These are phyloP conservation scores for Marasmius oreades DNA, from an alignment of 1,284 basidiomycete species.

Conservation along the genomic window DNA sequence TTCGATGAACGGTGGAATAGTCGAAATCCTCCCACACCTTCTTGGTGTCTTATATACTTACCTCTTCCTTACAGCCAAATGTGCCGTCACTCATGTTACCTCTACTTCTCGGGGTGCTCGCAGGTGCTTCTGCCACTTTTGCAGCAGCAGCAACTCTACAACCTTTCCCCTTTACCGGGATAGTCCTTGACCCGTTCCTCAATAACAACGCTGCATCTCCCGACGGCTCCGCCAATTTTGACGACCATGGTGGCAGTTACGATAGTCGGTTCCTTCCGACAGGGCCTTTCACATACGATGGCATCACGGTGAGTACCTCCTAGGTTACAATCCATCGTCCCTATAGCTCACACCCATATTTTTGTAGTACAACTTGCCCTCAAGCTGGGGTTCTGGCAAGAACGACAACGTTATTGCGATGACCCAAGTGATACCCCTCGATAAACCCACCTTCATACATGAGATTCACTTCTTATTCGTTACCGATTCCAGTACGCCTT, in stretches of 20 bases:
- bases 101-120: background rate
- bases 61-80: too few relatives aligned
- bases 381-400: conserved; percentile 29
- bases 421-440: conserved; percentile 33
- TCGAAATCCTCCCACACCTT: too few relatives aligned
- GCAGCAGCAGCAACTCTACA: conserved; percentile 13
- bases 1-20: too few relatives aligned
- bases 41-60: too few relatives aligned
- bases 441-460: conserved; percentile 28
- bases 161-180: conserved; percentile 23
- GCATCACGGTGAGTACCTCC: conserved; percentile 27
- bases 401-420: conserved; percentile 38
- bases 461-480: conserved; percentile 42
- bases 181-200: conserved; percentile 28
- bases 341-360: background rate
- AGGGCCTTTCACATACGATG: conserved; percentile 32
- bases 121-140: background rate
- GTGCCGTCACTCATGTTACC: background rate
- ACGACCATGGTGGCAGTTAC: conserved; percentile 33
- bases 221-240: conserved; percentile 35
- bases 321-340: too few relatives aligned
- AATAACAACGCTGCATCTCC: conserved; percentile 40
- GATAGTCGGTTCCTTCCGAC: conserved; percentile 32
- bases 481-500: conserved; percentile 28
- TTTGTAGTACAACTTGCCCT: conserved; percentile 35